Base-by-base conservation (phyloP, 2,329 filamentous ascomycete species). In the Phoma herbarum region DNA sequence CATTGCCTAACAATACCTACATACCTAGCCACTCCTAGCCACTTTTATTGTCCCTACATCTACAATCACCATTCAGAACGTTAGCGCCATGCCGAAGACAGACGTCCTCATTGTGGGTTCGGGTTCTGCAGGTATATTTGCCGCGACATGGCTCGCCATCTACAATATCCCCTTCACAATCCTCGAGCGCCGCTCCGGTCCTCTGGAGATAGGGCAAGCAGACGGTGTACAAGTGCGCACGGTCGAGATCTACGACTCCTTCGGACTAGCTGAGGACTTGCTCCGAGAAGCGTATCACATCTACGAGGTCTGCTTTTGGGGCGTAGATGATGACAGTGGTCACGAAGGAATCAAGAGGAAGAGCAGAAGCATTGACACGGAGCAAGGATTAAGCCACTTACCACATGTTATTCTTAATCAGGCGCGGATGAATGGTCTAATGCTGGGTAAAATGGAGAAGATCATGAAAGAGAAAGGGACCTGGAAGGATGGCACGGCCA, bases 211-310 rank as follows among this genome's bases (percentile, higher is more conserved):
- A 44, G 87, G 87, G 2, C 86, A 90, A 72, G 88, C 88, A 14
- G 88, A 90, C 62, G 85, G 85, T 1, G 78, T 89, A 2, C 86
- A 90, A 75, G 85, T 84, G 62, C 85, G 88, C 1, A 90, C 87
- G 0, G 79, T 91, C 2, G 88, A 92, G 73, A 90, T 92, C n/a
- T 85, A 92, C 54, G 88, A 92, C 65, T 86, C 84, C 7, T 89
- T 92, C 61, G 88, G 86, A 1, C 82, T 92, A 42, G 86, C 81
- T 1, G 84, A 90, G 59, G 80, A 84, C 9, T 81, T 85, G 3
- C 85, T 88, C 79, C 84, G 86, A 22, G 88, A 91, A 65, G 82
- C 85, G 2, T 89, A 89, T 67, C 87, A 88, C 66, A 85, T 90
- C 71, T 79, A 89, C 2, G 89, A 90, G 76, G 85, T 90, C 18